Conservation (phyloP, 257 asterid genomes). For the Penstemon newberryi region DNA sequence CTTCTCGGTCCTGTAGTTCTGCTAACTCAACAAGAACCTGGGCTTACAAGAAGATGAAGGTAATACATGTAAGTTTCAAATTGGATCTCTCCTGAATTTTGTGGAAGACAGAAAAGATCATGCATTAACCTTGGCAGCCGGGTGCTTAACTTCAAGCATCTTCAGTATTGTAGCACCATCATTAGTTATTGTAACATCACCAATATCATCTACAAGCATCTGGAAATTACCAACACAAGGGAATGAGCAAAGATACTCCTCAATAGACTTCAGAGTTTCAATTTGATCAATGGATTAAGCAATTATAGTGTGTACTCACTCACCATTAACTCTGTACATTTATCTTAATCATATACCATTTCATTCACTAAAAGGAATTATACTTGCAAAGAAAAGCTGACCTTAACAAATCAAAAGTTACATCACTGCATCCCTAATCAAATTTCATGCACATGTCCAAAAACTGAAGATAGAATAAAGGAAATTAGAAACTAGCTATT, state of each 20-base stretch:
- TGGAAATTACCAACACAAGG: conserved; percentile 30
- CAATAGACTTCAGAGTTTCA: conserved; percentile 7
- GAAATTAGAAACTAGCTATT: no score
- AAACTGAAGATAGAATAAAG: no score
- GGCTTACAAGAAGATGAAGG: neutral
- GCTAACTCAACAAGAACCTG: conserved; percentile 99
- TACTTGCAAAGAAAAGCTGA: neutral
- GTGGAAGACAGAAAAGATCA: neutral
- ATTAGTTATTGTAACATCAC: conserved; percentile 96
- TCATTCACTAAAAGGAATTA: conserved; percentile 4
- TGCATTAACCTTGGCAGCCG: conserved; percentile 86
- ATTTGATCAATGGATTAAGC: neutral
- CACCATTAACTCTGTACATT: conserved; percentile 17
- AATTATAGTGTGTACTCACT: neutral
- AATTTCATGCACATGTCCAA: no score
- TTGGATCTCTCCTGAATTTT: neutral
- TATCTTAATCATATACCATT: neutral
- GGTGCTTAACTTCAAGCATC: conserved; percentile 99
- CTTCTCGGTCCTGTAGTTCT: conserved; percentile 97
- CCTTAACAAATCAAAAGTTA: no score
- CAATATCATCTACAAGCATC: conserved; percentile 99
- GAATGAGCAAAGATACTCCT: conserved; percentile 17
- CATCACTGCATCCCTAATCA: no score
- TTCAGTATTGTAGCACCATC: conserved; percentile 97
- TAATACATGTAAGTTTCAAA: neutral